phyloP scores from a whole-genome alignment of 148 eudicot genomes.

The Polygonum maritimum region DNA sequence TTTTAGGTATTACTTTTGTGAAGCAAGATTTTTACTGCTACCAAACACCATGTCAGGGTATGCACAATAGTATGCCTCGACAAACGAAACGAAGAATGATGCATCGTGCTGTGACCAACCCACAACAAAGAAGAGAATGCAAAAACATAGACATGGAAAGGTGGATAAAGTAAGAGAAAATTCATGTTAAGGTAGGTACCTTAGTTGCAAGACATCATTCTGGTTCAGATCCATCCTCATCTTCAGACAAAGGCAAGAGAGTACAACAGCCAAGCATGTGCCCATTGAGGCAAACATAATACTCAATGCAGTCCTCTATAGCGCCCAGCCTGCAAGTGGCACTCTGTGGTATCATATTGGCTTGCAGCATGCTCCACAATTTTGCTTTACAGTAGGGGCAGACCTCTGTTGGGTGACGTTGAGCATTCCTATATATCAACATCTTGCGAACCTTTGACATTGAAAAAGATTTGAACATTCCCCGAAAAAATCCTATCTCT shows the following conservation, averaged over 20 bases:
- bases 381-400: slow-evolving; percentile 91
- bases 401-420: slow-evolving; percentile 56
- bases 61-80: background rate
- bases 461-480: slow-evolving; percentile 80
- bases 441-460: slow-evolving; percentile 72
- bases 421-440: slow-evolving; percentile 57
- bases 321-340: slow-evolving; percentile 87
- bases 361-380: slow-evolving; percentile 80
- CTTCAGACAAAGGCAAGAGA: slow-evolving; percentile 83
- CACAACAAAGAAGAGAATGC: background rate
- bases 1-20: background rate
- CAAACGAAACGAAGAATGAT: background rate
- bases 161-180: background rate
- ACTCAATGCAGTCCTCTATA: slow-evolving; percentile 71
- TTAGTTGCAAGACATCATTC: slow-evolving; percentile 19
- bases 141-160: background rate
- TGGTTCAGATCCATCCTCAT: slow-evolving; percentile 64
- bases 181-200: background rate
- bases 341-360: slow-evolving; percentile 76
- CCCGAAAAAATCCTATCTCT: slow-evolving; percentile 80
- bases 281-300: slow-evolving; percentile 89
- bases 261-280: slow-evolving; percentile 87
- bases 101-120: background rate
- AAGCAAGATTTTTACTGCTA: background rate
- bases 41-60: background rate